Evolutionary conservation across 768 basidiomycete genomes (phyloP).

Genomic region (Russula sp.): DNA sequence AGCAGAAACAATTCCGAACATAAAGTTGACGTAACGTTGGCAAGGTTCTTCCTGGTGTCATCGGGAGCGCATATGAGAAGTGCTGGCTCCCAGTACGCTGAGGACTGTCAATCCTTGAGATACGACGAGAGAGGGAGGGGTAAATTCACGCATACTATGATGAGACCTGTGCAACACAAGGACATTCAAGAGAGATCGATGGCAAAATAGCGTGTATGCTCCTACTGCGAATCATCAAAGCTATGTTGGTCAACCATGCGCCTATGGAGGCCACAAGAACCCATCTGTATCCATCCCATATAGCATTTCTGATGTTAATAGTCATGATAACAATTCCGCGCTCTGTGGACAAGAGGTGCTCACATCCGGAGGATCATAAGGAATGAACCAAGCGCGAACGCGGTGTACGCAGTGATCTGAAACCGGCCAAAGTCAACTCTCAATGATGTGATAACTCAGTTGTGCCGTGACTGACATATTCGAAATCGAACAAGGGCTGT

Average conservation of each 20-base stretch:
- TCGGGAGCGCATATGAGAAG: too few species aligned
- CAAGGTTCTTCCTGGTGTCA: too few species aligned
- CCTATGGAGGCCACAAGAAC: background rate
- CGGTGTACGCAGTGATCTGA: constrained; percentile 9
- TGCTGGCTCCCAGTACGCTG: too few species aligned
- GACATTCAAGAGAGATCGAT: background rate
- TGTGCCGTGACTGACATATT: constrained; percentile 2
- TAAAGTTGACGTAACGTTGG: too few species aligned
- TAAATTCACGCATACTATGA: background rate
- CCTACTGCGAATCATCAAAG: constrained; percentile 18
- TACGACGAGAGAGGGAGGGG: background rate
- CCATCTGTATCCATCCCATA: constrained; percentile 8
- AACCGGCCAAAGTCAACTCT: background rate
- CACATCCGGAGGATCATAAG: constrained; percentile 18
- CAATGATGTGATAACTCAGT: background rate
- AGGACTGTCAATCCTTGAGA: background rate
- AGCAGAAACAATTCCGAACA: too few species aligned
- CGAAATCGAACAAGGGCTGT: constrained; percentile 6
- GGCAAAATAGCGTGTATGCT: background rate
- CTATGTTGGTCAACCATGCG: constrained; percentile 11
- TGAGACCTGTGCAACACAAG: constrained; percentile 1
- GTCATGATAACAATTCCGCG: background rate
- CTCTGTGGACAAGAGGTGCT: background rate
- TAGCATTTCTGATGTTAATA: constrained; percentile 2
- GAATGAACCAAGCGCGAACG: background rate